phyloP scores from a whole-genome alignment of 306 rosid genomes.

The Malus fusca region DNA sequence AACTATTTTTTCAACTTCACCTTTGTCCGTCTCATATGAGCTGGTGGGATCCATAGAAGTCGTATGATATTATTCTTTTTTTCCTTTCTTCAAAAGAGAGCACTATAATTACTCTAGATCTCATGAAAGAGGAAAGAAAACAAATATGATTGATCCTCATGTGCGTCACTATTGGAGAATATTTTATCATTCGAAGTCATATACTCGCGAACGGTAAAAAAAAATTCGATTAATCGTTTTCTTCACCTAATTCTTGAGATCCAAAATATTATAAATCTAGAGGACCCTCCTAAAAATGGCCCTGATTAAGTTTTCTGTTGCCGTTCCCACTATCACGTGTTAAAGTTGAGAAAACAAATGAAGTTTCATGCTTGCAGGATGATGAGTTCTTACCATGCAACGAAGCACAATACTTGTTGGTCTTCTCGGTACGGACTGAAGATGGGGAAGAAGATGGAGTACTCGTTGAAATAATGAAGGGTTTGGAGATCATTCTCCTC shows the following conservation, averaged over 20 bases:
- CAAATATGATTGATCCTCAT: background rate
- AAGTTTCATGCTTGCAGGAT: background rate
- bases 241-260: too few species aligned
- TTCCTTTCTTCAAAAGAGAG: background rate
- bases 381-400: too few species aligned
- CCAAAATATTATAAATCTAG: too few species aligned
- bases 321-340: background rate
- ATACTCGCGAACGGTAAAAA: too few species aligned
- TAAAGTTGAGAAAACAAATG: background rate
- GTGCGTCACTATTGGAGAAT: background rate
- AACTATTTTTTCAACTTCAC: background rate
- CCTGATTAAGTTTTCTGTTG: background rate
- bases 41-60: background rate
- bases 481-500: background rate
- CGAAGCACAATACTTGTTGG: too few species aligned
- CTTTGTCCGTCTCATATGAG: background rate
- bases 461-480: background rate
- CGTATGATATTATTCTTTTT: background rate
- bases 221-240: too few species aligned
- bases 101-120: background rate
- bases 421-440: too few species aligned
- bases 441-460: too few species aligned
- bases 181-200: background rate
- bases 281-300: too few species aligned
- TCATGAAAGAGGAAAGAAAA: background rate